phyloP scores from a whole-genome alignment of 2,329 filamentous ascomycete genomes.

The Arthrobotrys musiformis region DNA sequence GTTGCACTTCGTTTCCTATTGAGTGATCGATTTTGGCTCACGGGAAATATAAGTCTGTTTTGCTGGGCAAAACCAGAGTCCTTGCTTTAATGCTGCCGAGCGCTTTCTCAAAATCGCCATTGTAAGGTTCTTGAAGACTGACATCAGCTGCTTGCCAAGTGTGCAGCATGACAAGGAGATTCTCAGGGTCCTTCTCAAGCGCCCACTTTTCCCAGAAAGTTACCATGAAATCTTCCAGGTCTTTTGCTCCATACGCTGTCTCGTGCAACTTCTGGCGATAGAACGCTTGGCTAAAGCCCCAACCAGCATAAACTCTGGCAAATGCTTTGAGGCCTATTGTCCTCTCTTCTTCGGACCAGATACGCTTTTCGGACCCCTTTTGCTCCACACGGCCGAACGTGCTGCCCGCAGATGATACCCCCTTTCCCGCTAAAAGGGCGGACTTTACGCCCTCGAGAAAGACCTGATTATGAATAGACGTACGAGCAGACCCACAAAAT shows the following conservation, averaged over 20 bases:
- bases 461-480: slow-evolving; percentile 74
- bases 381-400: slow-evolving; percentile 64
- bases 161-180: slow-evolving; percentile 77
- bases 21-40: neutral
- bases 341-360: slow-evolving; percentile 69
- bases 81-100: slow-evolving; percentile 78
- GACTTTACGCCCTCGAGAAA: slow-evolving; percentile 74
- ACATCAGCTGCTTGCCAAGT: slow-evolving; percentile 82
- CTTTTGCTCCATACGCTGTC: slow-evolving; percentile 72
- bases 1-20: too few relatives aligned
- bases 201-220: slow-evolving; percentile 82
- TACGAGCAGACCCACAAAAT: slow-evolving; percentile 74
- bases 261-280: slow-evolving; percentile 71
- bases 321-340: slow-evolving; percentile 75
- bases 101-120: slow-evolving; percentile 73
- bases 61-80: slow-evolving; percentile 75
- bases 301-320: slow-evolving; percentile 80
- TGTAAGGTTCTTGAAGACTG: slow-evolving; percentile 75
- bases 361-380: slow-evolving; percentile 62
- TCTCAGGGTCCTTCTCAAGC: slow-evolving; percentile 77
- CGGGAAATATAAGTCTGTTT: slow-evolving; percentile 84
- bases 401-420: slow-evolving; percentile 60
- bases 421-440: slow-evolving; percentile 69
- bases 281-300: slow-evolving; percentile 82
- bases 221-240: slow-evolving; percentile 78